Evolutionary conservation across 176 grass and related monocot genomes (phyloP), one percentile per base, ranked within the genome.

Genomic region (Zizania latifolia): DNA sequence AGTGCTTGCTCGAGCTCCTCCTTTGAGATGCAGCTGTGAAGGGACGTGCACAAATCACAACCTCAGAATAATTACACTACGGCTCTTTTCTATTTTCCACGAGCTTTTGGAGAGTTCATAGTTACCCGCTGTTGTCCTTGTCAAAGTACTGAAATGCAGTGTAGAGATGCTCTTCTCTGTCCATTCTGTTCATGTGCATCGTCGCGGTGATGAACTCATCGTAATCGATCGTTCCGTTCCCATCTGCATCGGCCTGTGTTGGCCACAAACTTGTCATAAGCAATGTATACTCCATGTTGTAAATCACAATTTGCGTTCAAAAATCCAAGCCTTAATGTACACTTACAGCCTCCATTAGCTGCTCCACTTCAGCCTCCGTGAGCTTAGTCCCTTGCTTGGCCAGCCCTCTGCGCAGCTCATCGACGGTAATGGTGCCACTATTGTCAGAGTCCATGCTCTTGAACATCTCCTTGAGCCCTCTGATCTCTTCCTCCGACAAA

Each of bases 161-260:
- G 76, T 95, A 95, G 1, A 95, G 82, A 54, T 95, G 92, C 77
- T 91, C 92, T 21, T 95, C 92, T 66, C 89, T 71, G 79, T 91
- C 92, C 92, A 86, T 86, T 63, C 89, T 81, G 84, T 95, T 95
- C 92, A 95, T 91, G 80, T 95, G 89, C 92, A 95, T 85, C 54
- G 92, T 95, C 44, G 92, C 92, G 15, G 89, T 95, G 77, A 95
- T 91, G 86, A 95, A 95, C 76, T 91, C 92, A 10, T 91, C 89
- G 65, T 91, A 95, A 80, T 91, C 92, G 71, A 95, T 95, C 38
- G 77, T 84, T 22, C 92, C 92, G 57, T 91, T 91, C 29, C 89
- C 92, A 54, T 95, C 92, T 4, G 92, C 92, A 31, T 95, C 92
- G 48, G 89, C 92, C 92, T 95, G 83, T 27, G 37, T 46, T 57